Conservation (phyloP, 495 filamentous ascomycete species). For the Bombardia bombarda region DNA sequence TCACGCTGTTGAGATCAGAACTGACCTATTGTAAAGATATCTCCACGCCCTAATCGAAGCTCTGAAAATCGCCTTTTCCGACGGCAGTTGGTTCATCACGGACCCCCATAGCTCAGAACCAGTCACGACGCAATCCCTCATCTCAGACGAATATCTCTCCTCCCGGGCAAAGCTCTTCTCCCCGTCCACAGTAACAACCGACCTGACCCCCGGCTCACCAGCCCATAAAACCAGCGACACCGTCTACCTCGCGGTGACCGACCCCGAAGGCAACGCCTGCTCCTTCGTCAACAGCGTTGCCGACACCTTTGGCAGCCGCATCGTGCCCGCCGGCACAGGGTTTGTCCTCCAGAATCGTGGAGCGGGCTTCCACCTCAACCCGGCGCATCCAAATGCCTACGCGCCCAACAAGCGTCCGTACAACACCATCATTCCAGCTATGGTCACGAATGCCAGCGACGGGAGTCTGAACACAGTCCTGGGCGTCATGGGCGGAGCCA, state of each 20-base stretch:
- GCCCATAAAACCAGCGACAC: constrained; percentile 47
- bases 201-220: constrained; percentile 39
- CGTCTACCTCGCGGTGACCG: constrained; percentile 74
- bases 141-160: constrained; percentile 8
- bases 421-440: constrained; percentile 81
- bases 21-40: constrained; percentile 29
- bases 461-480: constrained; percentile 59
- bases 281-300: constrained; percentile 83
- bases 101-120: constrained; percentile 36
- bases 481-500: constrained; percentile 86
- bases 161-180: constrained; percentile 8
- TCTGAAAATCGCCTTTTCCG: constrained; percentile 75
- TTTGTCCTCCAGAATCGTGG: constrained; percentile 81
- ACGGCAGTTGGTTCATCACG: constrained; percentile 69
- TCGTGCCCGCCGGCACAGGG: constrained; percentile 64
- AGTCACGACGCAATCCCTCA: not conserved
- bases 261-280: constrained; percentile 67
- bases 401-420: constrained; percentile 70
- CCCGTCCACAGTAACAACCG: constrained; percentile 1
- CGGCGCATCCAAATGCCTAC: constrained; percentile 59
- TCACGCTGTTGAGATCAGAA: too few species aligned
- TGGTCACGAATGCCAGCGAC: constrained; percentile 53
- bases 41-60: constrained; percentile 76
- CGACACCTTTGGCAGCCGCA: constrained; percentile 65
- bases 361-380: constrained; percentile 57